Evolutionary conservation across 352 stramenopile genomes (phyloP).

Genomic region (Phytophthora fragariae): DNA sequence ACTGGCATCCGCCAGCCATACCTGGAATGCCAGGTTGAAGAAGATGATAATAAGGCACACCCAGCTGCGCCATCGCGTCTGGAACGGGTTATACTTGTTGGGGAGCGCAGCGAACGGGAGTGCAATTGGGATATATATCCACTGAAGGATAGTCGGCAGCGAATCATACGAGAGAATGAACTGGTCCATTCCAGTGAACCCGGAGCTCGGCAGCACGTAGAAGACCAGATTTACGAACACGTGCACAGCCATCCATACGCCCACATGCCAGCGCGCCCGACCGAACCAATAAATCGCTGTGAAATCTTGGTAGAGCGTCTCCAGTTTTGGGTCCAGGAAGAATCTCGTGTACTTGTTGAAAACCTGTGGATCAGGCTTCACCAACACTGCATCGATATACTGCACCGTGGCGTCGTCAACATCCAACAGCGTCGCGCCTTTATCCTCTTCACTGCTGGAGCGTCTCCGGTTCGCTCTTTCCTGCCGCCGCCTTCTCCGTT

Average conservation of each 20-base stretch:
- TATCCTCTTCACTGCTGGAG: conserved; percentile 32
- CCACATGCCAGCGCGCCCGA: conserved; percentile 77
- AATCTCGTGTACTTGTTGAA: conserved; percentile 85
- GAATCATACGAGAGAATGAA: conserved; percentile 65
- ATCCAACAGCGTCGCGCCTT: conserved; percentile 42
- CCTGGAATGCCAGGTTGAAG: conserved; percentile 79
- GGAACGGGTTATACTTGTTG: conserved; percentile 70
- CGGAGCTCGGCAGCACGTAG: conserved; percentile 62
- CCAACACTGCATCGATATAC: conserved; percentile 78
- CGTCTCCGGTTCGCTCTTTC: conserved; percentile 31
- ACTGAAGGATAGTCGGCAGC: conserved; percentile 65
- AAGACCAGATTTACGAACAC: conserved; percentile 74
- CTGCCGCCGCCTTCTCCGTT: conserved; percentile 23
- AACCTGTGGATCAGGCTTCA: conserved; percentile 75
- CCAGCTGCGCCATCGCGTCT: conserved; percentile 79
- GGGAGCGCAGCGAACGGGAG: conserved; percentile 82
- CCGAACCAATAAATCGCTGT: conserved; percentile 84
- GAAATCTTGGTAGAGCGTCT: conserved; percentile 88
- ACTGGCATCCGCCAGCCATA: conserved; percentile 76
- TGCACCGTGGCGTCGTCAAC: conserved; percentile 68
- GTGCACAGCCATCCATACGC: conserved; percentile 78
- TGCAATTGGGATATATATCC: conserved; percentile 71
- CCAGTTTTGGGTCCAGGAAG: conserved; percentile 80
- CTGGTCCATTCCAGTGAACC: conserved; percentile 71
- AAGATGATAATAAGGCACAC: conserved; percentile 80